Base-by-base conservation (phyloP, 495 filamentous ascomycete species). In the Mytilinidion resinicola region DNA sequence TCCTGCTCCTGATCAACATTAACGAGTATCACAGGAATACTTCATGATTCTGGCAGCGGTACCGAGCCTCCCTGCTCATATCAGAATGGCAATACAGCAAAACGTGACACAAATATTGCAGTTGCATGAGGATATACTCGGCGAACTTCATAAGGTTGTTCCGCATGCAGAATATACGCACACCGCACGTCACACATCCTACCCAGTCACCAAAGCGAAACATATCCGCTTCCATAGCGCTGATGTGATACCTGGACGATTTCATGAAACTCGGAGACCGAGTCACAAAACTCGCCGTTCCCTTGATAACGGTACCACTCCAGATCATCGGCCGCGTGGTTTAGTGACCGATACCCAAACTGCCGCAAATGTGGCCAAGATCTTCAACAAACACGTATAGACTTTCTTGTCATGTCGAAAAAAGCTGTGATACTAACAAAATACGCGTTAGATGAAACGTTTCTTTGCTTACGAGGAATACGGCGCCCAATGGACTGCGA, bases 401-500 rank as follows among this genome's bases (percentile, higher is more conserved):
- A 10, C 25, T 4, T 53, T 61, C 36, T 47, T 47, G 21, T 47
- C 14, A 51, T 50, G 46, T 3, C 15, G 19, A 20, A 1, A 7
- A 1, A 21, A 3, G 5, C 6, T 4, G 25, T 19, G 9, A 14
- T 37, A 49, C 39, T 44, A 44, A 51, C 30, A 48, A 9, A 37
- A 10, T 21, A 9, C 12, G 35, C 14, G 14, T 8, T 43, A 95
- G 91, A 85, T 92, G 67, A 79, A 81, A 53, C 85, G 85, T 0
- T 93, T 96, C 69, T 85, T 86, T 67, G 76, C 82, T 21, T 97
- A 97, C 68, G 87, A 92, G 68, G 86, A 91, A 56, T 97, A 93
- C 62, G 87, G 86, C 33, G 84, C 84, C 49, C 90, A 90, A 69
- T 95, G 91, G 73, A 88, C 95, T 61, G 69, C 88, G 53, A 85